These are phyloP conservation scores for Aspergillus sp. DNA, from an alignment of 2,329 filamentous ascomycete species.

Conservation along the genomic window DNA sequence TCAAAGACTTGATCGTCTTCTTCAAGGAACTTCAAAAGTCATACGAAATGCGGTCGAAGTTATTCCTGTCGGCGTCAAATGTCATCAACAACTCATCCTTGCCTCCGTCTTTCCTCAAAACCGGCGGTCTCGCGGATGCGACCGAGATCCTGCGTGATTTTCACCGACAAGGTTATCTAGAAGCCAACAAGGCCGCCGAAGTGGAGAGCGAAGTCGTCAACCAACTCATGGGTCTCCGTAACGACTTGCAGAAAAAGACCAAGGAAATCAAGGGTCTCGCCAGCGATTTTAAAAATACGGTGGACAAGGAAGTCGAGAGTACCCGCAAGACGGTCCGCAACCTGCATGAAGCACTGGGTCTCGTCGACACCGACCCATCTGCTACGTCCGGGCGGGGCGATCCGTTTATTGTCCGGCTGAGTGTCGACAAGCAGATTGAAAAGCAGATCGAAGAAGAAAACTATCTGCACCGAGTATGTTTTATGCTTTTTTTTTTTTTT, in stretches of 20 bases:
- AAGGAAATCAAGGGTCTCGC: constrained; percentile 95
- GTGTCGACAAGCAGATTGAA: constrained; percentile 83
- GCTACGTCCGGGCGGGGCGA: constrained; percentile 77
- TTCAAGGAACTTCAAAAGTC: constrained; percentile 86
- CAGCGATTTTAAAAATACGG: constrained; percentile 92
- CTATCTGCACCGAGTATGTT: constrained; percentile 78
- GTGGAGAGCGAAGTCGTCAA: constrained; percentile 88
- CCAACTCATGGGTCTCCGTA: constrained; percentile 74
- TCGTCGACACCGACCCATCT: constrained; percentile 69
- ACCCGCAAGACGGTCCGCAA: constrained; percentile 71
- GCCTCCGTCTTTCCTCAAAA: constrained; percentile 66
- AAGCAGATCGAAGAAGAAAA: constrained; percentile 95
- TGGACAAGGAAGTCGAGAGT: constrained; percentile 86
- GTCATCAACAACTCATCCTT: constrained; percentile 71
- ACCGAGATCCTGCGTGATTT: constrained; percentile 71
- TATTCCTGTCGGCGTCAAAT: constrained; percentile 72
- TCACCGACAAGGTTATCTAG: constrained; percentile 69
- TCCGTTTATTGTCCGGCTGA: constrained; percentile 77
- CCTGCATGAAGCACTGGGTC: constrained; percentile 72
- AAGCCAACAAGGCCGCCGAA: constrained; percentile 80
- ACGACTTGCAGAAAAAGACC: constrained; percentile 88
- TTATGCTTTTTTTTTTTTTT: background rate
- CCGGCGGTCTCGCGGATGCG: constrained; percentile 82
- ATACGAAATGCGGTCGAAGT: constrained; percentile 79
- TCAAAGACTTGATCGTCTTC: constrained; percentile 90